Evolutionary conservation across 495 filamentous ascomycete species (phyloP).

Genomic region (Penicillium tannophilum): DNA sequence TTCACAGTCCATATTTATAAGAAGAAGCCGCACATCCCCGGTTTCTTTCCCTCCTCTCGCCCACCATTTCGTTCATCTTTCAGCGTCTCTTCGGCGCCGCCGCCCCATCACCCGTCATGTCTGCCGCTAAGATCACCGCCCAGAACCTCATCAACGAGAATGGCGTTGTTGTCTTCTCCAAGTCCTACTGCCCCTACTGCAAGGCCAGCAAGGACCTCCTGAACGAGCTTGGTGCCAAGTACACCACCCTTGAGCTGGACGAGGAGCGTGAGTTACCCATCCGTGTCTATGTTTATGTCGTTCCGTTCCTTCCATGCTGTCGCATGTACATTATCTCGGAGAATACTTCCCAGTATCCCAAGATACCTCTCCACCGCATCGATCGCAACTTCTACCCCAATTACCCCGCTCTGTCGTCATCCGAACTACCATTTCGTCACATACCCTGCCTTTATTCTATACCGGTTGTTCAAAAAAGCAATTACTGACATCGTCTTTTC

Average conservation of each 20-base stretch:
- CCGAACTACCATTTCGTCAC: not conserved
- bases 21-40: conserved; percentile 18
- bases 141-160: conserved; percentile 90
- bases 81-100: conserved; percentile 70
- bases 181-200: conserved; percentile 98
- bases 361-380: not conserved
- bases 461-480: not conserved
- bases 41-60: conserved; percentile 28
- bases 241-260: conserved; percentile 79
- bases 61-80: conserved; percentile 77
- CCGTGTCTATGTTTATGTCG: conserved; percentile 9
- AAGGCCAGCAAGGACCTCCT: conserved; percentile 73
- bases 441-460: not conserved
- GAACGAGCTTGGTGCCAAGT: conserved; percentile 68
- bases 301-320: not conserved
- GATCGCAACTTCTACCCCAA: not conserved
- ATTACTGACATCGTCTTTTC: not conserved
- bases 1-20: conserved; percentile 10
- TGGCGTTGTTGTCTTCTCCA: conserved; percentile 92
- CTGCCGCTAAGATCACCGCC: conserved; percentile 83
- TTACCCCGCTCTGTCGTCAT: conserved; percentile 11
- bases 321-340: not conserved
- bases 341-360: not conserved
- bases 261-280: conserved; percentile 62
- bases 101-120: conserved; percentile 65